Conservation (phyloP, 768 basidiomycete genomes). For the Suillus clintonianus region DNA sequence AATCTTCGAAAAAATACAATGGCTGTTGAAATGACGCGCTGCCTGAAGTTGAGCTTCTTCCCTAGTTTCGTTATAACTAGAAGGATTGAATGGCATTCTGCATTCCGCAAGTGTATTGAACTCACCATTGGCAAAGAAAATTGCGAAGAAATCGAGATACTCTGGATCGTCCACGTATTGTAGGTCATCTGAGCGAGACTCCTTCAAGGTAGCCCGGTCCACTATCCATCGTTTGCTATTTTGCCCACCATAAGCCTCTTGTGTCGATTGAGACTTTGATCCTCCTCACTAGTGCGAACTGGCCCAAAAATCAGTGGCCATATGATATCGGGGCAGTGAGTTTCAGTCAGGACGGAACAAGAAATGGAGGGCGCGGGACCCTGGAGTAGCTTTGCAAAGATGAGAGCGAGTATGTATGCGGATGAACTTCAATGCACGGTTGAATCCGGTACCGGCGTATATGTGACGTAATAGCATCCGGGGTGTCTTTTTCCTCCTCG, state of each 20-base stretch:
- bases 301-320: slow-evolving; percentile 92
- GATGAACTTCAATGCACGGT: too few relatives aligned
- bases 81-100: not conserved
- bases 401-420: too few relatives aligned
- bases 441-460: too few relatives aligned
- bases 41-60: slow-evolving; percentile 78
- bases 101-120: not conserved
- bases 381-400: not conserved
- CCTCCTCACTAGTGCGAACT: slow-evolving; percentile 81
- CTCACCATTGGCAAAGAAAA: slow-evolving; percentile 87
- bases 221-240: slow-evolving; percentile 90
- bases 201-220: slow-evolving; percentile 71
- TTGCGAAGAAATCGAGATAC: slow-evolving; percentile 74
- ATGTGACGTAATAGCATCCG: too few relatives aligned
- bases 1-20: slow-evolving; percentile 96
- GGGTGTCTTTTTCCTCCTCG: too few relatives aligned
- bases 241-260: slow-evolving; percentile 18
- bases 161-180: slow-evolving; percentile 80
- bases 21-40: slow-evolving; percentile 91
- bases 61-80: slow-evolving; percentile 86
- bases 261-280: slow-evolving; percentile 7
- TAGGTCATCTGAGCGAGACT: slow-evolving; percentile 77
- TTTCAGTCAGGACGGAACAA: not conserved
- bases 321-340: slow-evolving; percentile 29
- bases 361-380: not conserved